These are phyloP conservation scores for Aspergillus carlsbadensis DNA, from an alignment of 495 filamentous ascomycete genomes.

Conservation along the genomic window DNA sequence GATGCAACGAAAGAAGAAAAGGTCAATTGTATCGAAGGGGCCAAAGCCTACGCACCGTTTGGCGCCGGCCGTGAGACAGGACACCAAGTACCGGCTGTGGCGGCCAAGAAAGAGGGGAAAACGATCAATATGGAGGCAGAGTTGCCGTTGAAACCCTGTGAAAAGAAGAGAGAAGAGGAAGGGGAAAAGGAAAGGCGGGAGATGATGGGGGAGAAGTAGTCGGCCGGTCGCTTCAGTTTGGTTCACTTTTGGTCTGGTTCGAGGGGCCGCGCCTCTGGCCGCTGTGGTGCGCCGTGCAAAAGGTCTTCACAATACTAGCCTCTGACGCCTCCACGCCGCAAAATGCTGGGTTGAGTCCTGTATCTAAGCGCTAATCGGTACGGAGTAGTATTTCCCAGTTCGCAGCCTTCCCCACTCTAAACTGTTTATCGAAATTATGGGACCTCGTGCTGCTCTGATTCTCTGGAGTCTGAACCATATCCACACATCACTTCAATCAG, in stretches of 20 bases:
- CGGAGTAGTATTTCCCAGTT: background rate
- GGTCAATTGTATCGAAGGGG: constrained; percentile 29
- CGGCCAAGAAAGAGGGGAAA: constrained; percentile 44
- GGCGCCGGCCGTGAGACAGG: constrained; percentile 56
- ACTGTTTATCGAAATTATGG: constrained; percentile 6
- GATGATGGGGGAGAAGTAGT: constrained; percentile 22
- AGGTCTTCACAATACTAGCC: too few species aligned
- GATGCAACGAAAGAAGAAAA: constrained; percentile 25
- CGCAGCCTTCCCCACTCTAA: background rate
- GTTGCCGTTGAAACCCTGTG: constrained; percentile 26
- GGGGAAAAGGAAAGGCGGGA: constrained; percentile 16
- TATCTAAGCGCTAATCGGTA: background rate
- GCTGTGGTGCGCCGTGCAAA: background rate
- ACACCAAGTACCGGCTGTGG: constrained; percentile 57
- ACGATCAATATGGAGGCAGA: constrained; percentile 39
- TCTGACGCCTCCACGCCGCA: too few species aligned
- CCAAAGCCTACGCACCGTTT: constrained; percentile 57
- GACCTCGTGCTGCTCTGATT: constrained; percentile 3
- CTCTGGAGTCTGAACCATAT: background rate
- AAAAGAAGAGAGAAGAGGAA: constrained; percentile 7
- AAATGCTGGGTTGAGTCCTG: background rate
- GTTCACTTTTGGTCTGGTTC: background rate
- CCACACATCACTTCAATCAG: background rate
- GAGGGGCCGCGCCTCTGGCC: constrained; percentile 9
- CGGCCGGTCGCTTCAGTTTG: background rate